Base-by-base conservation (phyloP, 2,329 filamentous ascomycete genomes). In the Colletotrichum caudatum region DNA sequence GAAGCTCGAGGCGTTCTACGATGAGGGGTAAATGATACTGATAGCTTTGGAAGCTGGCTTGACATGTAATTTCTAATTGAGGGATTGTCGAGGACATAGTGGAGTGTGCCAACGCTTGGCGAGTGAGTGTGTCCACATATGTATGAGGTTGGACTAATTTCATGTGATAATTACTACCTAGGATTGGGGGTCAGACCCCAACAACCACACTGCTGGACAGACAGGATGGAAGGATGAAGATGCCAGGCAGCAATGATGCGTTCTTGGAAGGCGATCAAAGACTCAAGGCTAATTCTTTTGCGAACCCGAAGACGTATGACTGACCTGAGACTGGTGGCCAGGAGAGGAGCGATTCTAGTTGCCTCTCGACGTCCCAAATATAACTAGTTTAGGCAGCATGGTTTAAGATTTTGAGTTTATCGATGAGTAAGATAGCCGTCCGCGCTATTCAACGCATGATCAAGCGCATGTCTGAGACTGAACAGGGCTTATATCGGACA, bases 401-500 rank as follows among this genome's bases (percentile, higher is more conserved):
- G 26, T 26, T 26, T 4, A 18, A 5, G 14, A n/a, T 48, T n/a
- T 29, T 26, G 60, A 35, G 50, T 29, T 50, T 12, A 16, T 29
- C 8, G 37, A 46, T 29, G 46, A 37, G 26, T 37, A 7, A 6
- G 23, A 23, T 18, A 12, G 33, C 26, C 16, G 18, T 20, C 26
- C 20, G 37, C 48, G 64, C 57, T 71, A 41, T 67, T 29, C n/a
- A 20, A 39, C 26, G 11, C 20, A 46, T 67, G 56, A 71, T 39
- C 58, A 56, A 71, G 64, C 51, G 58, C 68, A 58, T 62, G 57
- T 51, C 48, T 62, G n/a, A 56, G 46, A 60, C 33, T 48, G 46
- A 61, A 57, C 9, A 20, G 48, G 29, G 50, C 57, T 41, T 61
- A 29, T 41, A 44, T n/a, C 29, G 44, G 23, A 46, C 9, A 37